phyloP scores from a whole-genome alignment of 176 grass and related monocot genomes.

The Ensete glaucum region DNA sequence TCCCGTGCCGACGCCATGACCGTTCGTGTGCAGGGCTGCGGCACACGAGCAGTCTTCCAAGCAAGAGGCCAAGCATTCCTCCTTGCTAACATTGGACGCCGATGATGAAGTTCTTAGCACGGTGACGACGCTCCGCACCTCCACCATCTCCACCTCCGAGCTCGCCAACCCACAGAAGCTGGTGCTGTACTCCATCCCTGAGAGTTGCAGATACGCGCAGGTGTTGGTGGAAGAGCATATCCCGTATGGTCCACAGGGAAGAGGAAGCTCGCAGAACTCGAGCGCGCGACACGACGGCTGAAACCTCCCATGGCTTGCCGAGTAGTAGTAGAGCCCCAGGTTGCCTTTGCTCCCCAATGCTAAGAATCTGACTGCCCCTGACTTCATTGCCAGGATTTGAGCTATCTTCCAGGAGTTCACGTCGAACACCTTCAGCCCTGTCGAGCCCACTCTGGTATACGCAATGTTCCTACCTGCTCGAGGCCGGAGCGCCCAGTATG shows the following conservation, averaged over 20 bases:
- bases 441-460: conserved; percentile 18
- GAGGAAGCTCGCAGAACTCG: conserved; percentile 32
- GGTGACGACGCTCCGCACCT: conserved; percentile 14
- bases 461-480: conserved; percentile 11
- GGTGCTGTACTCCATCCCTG: not conserved
- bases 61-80: conserved; percentile 21
- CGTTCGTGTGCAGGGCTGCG: conserved; percentile 17
- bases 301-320: not conserved
- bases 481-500: conserved; percentile 50
- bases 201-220: conserved; percentile 24
- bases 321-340: conserved; percentile 32
- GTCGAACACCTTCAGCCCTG: conserved; percentile 34
- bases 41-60: conserved; percentile 27
- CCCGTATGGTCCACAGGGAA: conserved; percentile 33
- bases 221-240: conserved; percentile 23
- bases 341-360: conserved; percentile 24
- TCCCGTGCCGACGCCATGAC: not conserved
- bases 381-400: conserved; percentile 8
- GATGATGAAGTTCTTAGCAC: conserved; percentile 12
- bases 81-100: conserved; percentile 16
- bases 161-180: conserved; percentile 19
- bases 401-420: conserved; percentile 20
- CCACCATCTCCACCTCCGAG: conserved; percentile 25
- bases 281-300: conserved; percentile 23
- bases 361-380: conserved; percentile 13